Conservation (phyloP, 805 yeast genomes). For the Candida lessepsii region DNA sequence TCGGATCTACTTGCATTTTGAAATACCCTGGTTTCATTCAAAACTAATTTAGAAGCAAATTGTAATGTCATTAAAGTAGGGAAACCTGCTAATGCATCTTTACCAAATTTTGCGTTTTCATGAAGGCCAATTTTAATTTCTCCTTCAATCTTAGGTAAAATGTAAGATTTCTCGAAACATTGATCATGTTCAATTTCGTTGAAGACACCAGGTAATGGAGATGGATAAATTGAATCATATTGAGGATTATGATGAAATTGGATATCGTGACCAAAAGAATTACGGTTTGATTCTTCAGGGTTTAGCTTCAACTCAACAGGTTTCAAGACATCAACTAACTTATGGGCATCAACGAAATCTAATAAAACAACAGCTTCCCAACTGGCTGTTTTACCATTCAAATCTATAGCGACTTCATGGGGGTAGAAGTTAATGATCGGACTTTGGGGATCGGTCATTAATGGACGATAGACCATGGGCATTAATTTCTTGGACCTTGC, state of each 20-base stretch:
- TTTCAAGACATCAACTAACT: constrained; percentile 69
- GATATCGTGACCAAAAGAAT: constrained; percentile 69
- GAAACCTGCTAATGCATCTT: constrained; percentile 81
- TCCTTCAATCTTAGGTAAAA: constrained; percentile 49
- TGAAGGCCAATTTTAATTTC: constrained; percentile 55
- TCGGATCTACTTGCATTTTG: constrained; percentile 82
- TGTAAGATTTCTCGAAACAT: constrained; percentile 63
- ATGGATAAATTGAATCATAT: constrained; percentile 58
- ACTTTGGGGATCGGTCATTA: constrained; percentile 83
- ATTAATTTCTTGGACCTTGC: constrained; percentile 81
- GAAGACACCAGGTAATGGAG: constrained; percentile 78
- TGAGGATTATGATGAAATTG: constrained; percentile 76
- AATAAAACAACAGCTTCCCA: constrained; percentile 98
- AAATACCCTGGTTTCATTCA: constrained; percentile 72
- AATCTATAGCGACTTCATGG: constrained; percentile 77
- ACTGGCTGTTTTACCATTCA: constrained; percentile 91
- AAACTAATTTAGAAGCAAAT: constrained; percentile 50
- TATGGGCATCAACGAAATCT: constrained; percentile 83
- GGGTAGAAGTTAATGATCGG: constrained; percentile 93
- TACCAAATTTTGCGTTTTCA: constrained; percentile 67
- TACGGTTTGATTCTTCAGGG: constrained; percentile 71
- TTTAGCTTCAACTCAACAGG: constrained; percentile 62
- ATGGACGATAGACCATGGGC: constrained; percentile 71
- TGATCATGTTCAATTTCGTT: constrained; percentile 76
- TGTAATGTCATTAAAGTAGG: constrained; percentile 78